A percentile compares a stretch with the other conserved stretches of the same genome.
phyloP scores from a whole-genome alignment of 2,329 filamentous ascomycete genomes.

The Colletotrichum nymphaeae region DNA sequence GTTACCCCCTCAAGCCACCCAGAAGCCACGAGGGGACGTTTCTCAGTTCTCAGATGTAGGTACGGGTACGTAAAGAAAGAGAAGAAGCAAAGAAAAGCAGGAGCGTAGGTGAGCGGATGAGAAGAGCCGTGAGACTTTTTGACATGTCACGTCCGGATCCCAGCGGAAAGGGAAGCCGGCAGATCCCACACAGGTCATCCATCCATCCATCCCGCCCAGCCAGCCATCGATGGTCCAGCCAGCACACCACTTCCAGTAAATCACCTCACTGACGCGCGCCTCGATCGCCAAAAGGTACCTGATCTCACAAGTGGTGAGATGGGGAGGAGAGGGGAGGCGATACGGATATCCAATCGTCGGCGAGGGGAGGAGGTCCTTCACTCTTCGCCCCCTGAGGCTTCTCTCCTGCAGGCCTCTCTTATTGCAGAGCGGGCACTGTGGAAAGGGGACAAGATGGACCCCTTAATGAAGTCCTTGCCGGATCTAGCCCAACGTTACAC shows the following conservation, averaged over 20 bases:
- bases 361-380: neutral
- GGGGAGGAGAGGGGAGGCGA: neutral
- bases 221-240: neutral
- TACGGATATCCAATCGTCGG: neutral
- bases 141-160: neutral
- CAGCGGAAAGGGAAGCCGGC: constrained; percentile 4
- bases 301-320: neutral
- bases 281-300: neutral
- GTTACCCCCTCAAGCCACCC: neutral
- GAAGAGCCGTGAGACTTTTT: neutral
- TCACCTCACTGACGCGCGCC: neutral
- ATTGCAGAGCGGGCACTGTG: neutral
- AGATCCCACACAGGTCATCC: neutral
- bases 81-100: neutral
- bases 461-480: neutral
- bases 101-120: neutral
- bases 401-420: neutral
- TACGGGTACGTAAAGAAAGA: neutral
- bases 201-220: neutral
- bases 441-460: neutral
- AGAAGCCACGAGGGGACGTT: constrained; percentile 9
- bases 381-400: neutral
- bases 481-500: neutral
- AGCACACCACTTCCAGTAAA: neutral
- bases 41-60: neutral